These are phyloP conservation scores for Botrytis galanthina DNA, from an alignment of 2,329 filamentous ascomycete genomes.

Conservation along the genomic window DNA sequence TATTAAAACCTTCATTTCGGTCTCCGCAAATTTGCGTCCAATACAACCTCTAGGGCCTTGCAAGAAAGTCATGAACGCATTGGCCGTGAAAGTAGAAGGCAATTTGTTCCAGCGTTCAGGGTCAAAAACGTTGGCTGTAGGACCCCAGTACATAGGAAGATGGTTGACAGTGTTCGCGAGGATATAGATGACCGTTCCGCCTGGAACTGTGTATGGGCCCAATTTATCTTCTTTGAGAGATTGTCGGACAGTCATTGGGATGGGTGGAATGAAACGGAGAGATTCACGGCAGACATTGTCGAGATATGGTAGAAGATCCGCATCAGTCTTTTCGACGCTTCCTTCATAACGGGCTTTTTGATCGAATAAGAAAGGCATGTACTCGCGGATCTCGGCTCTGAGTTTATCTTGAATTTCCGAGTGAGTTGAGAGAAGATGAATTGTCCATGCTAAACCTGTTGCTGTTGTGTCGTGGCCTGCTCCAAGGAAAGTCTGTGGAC, in stretches of 20 bases:
- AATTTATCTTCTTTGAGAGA: constrained; percentile 42
- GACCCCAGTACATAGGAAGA: constrained; percentile 43
- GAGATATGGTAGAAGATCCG: constrained; percentile 45
- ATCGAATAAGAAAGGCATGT: constrained; percentile 39
- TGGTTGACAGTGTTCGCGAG: constrained; percentile 45
- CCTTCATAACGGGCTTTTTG: constrained; percentile 36
- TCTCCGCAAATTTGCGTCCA: constrained; percentile 40
- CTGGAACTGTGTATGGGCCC: constrained; percentile 43
- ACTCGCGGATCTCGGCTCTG: constrained; percentile 1
- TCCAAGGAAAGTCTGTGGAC: constrained; percentile 74
- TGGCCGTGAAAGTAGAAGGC: constrained; percentile 39
- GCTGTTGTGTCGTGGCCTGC: constrained; percentile 53
- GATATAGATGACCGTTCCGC: constrained; percentile 45
- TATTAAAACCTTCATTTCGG: constrained; percentile 39
- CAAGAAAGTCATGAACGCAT: constrained; percentile 29
- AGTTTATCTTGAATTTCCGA: constrained; percentile 24
- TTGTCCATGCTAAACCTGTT: constrained; percentile 45
- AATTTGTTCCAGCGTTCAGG: constrained; percentile 45
- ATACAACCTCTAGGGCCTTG: constrained; percentile 39
- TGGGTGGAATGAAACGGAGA: constrained; percentile 47
- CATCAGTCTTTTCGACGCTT: constrained; percentile 38
- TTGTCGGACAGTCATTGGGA: constrained; percentile 38
- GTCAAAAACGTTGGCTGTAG: constrained; percentile 43
- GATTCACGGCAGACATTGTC: constrained; percentile 49
- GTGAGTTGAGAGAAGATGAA: constrained; percentile 44